Base-by-base conservation (phyloP, 768 basidiomycete genomes). In the Hypholoma sublateritium region DNA sequence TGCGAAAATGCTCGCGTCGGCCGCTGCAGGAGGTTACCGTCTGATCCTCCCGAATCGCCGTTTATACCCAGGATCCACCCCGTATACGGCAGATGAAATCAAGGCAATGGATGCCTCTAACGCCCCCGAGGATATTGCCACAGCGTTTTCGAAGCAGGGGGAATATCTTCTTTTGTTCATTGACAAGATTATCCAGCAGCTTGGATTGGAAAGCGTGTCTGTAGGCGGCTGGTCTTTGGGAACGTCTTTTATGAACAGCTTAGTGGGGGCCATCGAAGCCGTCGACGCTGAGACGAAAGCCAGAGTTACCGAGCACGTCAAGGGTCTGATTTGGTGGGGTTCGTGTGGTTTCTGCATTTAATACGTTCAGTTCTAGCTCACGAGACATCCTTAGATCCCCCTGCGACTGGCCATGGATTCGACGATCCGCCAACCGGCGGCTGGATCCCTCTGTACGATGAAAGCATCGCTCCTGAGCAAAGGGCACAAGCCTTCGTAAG, bases 41-140 rank as follows among this genome's bases (percentile, higher is more conserved):
- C 39, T 70, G 5, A 67, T 75, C 24, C 56, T 58, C 16, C 48
- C 73, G n/a, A 74, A 74, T 46, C 68, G 73, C n/a, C 68, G 74
- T 6, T 64, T 68, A 37, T 74, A 74, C 51, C 69, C 67, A 0
- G 70, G 69, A 1, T 68, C 71, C 19, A 70, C 70, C 1, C 67
- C 68, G 0, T 70, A 69, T 44, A 68, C 67, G 1, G 50, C 60
- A 11, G 64, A 66, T 2, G 74, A 73, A 19, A 14, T 3, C 22
- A 57, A 21, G 64, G 68, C 25, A 41, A 56, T 51, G 36, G 54
- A 64, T 1, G 39, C 61, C 11, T 12, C 36, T 0, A 53, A 50
- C 9, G 46, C 58, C 2, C 25, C 53, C 2, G 58, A 59, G n/a
- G 65, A 66, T 5, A 55, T 67, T 11, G 59, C 48, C 1, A 52